These are phyloP conservation scores for Blastobotrys persicus DNA, from an alignment of 1,139 yeast genomes.

Conservation along the genomic window DNA sequence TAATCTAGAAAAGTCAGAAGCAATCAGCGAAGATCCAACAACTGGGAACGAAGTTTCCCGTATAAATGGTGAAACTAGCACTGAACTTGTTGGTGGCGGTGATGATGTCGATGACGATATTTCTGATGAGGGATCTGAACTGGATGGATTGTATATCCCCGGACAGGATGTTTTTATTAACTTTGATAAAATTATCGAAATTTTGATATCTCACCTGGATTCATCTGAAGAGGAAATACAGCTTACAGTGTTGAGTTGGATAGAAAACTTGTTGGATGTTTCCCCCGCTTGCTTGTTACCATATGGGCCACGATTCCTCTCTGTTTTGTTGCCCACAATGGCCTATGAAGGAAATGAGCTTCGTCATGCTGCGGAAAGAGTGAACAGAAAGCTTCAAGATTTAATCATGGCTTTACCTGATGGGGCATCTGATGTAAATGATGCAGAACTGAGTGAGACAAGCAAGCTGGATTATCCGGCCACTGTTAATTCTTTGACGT, in stretches of 20 bases:
- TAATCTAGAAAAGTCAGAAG: neutral
- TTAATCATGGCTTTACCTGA: conserved; percentile 43
- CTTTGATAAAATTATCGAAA: conserved; percentile 75
- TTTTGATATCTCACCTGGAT: conserved; percentile 73
- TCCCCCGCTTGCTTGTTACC: conserved; percentile 75
- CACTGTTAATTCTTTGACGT: conserved; percentile 57
- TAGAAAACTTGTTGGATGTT: conserved; percentile 67
- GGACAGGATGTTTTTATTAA: conserved; percentile 88
- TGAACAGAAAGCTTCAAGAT: conserved; percentile 51
- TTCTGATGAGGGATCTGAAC: conserved; percentile 24
- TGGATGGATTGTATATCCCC: conserved; percentile 63
- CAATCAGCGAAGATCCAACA: neutral
- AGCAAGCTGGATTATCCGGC: conserved; percentile 53
- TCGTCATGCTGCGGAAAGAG: conserved; percentile 51
- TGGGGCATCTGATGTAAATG: conserved; percentile 25
- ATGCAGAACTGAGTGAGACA: conserved; percentile 28
- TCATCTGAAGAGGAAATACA: conserved; percentile 76
- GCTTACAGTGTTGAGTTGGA: conserved; percentile 78
- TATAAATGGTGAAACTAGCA: neutral
- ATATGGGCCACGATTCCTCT: conserved; percentile 56
- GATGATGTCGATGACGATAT: conserved; percentile 30
- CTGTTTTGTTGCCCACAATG: conserved; percentile 55
- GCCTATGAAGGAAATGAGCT: conserved; percentile 54
- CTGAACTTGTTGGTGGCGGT: conserved; percentile 22
- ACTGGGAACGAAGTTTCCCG: neutral